These are phyloP conservation scores for Oryza australiensis DNA, from an alignment of 176 grass and related monocot species.

Conservation along the genomic window DNA sequence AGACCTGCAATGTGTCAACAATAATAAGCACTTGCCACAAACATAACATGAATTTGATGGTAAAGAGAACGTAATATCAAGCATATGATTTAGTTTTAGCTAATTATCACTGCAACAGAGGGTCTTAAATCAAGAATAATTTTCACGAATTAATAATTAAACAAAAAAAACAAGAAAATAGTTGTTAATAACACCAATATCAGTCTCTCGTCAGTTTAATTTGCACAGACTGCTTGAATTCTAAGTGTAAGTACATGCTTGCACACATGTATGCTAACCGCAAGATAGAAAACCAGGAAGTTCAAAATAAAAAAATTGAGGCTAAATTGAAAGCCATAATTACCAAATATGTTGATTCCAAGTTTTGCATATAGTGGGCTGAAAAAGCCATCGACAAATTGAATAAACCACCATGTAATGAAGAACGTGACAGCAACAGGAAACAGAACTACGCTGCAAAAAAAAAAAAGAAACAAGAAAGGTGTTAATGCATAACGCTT, in stretches of 20 bases:
- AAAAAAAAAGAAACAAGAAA: constrained; percentile 9
- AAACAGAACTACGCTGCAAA: constrained; percentile 94
- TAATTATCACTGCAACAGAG: neutral
- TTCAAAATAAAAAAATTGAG: neutral
- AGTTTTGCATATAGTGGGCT: constrained; percentile 93
- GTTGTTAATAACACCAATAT: neutral
- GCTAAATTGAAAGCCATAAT: constrained; percentile 1
- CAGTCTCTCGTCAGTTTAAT: neutral
- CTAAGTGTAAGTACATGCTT: neutral
- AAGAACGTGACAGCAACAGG: constrained; percentile 98
- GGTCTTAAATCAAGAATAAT: neutral
- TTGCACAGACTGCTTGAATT: neutral
- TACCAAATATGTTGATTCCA: constrained; percentile 94
- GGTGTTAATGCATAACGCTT: constrained; percentile 12
- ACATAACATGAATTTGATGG: neutral
- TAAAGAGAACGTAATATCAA: neutral
- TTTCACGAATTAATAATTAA: neutral
- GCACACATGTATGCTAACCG: neutral
- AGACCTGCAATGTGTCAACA: constrained; percentile 60
- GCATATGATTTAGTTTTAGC: neutral
- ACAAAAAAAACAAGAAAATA: neutral
- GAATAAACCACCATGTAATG: constrained; percentile 99
- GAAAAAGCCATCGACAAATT: constrained; percentile 99
- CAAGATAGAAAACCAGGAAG: neutral
- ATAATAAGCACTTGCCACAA: constrained; percentile 15